phyloP scores from a whole-genome alignment of 2,329 filamentous ascomycete genomes.

The Zymoseptoria tritici region DNA sequence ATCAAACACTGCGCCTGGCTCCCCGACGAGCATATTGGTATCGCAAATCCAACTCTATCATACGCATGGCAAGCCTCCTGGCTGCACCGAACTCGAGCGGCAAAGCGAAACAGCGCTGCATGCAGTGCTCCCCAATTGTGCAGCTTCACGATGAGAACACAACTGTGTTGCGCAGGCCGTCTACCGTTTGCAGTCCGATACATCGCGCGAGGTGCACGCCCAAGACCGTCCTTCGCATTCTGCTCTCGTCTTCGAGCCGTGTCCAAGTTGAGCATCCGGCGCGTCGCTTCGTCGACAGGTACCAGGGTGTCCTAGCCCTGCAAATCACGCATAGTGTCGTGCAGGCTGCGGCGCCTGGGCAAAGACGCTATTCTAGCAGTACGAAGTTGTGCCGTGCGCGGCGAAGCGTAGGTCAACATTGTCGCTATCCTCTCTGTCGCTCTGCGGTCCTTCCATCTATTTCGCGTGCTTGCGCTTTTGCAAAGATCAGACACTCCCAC shows the following conservation, averaged over 20 bases:
- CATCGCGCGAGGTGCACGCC: too few relatives aligned
- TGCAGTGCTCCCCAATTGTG: background rate
- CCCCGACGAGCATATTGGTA: too few relatives aligned
- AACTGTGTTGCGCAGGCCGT: too few relatives aligned
- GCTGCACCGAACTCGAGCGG: background rate
- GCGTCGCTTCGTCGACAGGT: background rate
- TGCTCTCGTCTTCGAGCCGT: too few relatives aligned
- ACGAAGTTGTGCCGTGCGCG: background rate
- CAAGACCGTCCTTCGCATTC: too few relatives aligned
- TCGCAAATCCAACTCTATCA: too few relatives aligned
- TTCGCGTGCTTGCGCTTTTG: background rate
- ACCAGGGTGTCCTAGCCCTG: background rate
- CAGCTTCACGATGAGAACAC: background rate
- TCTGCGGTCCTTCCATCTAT: background rate
- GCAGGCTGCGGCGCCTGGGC: background rate
- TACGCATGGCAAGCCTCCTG: too few relatives aligned
- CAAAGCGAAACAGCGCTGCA: background rate
- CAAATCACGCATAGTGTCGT: background rate
- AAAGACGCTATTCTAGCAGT: background rate
- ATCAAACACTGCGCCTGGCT: too few relatives aligned
- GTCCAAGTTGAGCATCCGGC: too few relatives aligned
- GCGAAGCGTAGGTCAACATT: background rate
- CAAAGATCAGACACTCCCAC: background rate
- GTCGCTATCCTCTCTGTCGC: background rate
- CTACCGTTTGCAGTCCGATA: too few relatives aligned